These are phyloP conservation scores for Torulaspora franciscae DNA, from an alignment of 805 yeast species.

Conservation along the genomic window DNA sequence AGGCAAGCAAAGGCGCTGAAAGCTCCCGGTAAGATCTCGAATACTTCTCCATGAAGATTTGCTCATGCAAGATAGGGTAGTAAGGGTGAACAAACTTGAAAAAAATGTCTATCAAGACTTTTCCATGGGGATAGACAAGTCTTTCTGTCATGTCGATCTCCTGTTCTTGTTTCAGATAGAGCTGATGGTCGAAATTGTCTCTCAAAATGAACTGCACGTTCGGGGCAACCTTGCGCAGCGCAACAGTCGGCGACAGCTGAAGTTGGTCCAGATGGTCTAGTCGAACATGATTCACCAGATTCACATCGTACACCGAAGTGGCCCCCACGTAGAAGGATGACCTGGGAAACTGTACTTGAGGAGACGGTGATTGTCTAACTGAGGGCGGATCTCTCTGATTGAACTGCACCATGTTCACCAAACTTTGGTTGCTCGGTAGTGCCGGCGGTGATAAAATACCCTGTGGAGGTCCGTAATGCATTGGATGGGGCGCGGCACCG, in stretches of 20 bases:
- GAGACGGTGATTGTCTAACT: constrained; percentile 3
- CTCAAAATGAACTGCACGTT: constrained; percentile 70
- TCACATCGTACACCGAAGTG: constrained; percentile 75
- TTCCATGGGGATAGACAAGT: constrained; percentile 90
- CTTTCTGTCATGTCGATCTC: constrained; percentile 81
- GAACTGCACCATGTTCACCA: constrained; percentile 4
- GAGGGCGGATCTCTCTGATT: constrained; percentile 5
- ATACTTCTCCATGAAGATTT: constrained; percentile 87
- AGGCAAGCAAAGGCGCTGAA: constrained; percentile 84
- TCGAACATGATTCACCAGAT: constrained; percentile 58
- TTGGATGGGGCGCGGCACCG: constrained; percentile 8
- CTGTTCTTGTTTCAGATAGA: constrained; percentile 62
- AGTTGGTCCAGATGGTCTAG: constrained; percentile 76
- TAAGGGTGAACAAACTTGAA: constrained; percentile 86
- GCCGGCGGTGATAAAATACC: constrained; percentile 1
- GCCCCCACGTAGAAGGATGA: constrained; percentile 88
- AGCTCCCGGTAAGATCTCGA: constrained; percentile 86
- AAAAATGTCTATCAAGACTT: constrained; percentile 69
- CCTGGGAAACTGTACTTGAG: constrained; percentile 68
- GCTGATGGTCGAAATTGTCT: constrained; percentile 72
- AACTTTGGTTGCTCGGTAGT: constrained; percentile 4
- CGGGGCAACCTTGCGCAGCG: constrained; percentile 74
- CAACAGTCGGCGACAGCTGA: constrained; percentile 58
- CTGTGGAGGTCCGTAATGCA: background rate
- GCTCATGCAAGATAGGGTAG: constrained; percentile 85